Base-by-base conservation (phyloP, 1,284 basidiomycete species). In the Gymnopus androsaceus region DNA sequence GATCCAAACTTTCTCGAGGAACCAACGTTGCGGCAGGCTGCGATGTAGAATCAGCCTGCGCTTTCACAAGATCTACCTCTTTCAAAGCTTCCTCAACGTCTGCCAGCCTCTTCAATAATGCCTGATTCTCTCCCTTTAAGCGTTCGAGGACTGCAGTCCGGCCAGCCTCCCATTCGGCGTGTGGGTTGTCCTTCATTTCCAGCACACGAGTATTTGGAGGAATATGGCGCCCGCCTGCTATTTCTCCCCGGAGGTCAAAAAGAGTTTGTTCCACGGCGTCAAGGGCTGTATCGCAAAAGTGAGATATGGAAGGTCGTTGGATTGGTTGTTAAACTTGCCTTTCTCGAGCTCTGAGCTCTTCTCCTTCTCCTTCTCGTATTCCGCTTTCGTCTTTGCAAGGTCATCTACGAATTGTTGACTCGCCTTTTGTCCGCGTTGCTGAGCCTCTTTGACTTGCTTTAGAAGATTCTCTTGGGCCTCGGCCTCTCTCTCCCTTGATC, bases 171-270 rank as follows among this genome's bases (percentile, higher is more conserved):
- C 91, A 90, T 55, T 82, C 73, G 60, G 84, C 80, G 25, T 87
- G 87, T 0, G 92, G 94, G 61, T 94, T 94, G 44, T 89, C 84
- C 9, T 71, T 73, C 57, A 95, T 71, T 41, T 81, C 81, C 8
- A 95, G 73, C 3, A 94, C 81, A 12, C 89, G 83, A 37, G 82
- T 79, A 19, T 83, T 84, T 0, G 84, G 84, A 0, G 87, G 87
- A 7, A 94, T 79, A 64, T 92, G 91, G 46, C 87, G 78, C 3
- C 93, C 93, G 0, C 82, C 83, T 0, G 84, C 89, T 27, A 92
- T 84, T 69, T 91, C 85, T 2, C 85, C 86, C 17, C 80, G 76
- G 0, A 94, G 77, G 52, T 89, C 85, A 67, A 90, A 92, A 17
- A 94, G 78, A 27, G 80, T 80, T 63, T 88, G 85, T 59, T 88